Conservation (phyloP, 495 filamentous ascomycete species). For the Trichoderma parareesei region DNA sequence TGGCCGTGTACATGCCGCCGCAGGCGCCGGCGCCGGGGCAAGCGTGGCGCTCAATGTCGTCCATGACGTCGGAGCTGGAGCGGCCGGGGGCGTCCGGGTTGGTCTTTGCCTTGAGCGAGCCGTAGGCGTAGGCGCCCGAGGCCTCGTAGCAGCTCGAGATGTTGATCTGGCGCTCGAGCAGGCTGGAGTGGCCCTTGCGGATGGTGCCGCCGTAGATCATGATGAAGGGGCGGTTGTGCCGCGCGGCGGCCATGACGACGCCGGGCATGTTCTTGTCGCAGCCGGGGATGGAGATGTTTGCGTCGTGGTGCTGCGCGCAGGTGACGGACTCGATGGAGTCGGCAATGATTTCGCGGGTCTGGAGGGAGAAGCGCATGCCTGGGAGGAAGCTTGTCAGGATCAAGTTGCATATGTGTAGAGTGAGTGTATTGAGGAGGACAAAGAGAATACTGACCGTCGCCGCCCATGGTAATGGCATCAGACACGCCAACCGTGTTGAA, state of each 20-base stretch:
- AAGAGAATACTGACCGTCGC: slow-evolving; percentile 57
- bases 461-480: slow-evolving; percentile 94
- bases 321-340: slow-evolving; percentile 92
- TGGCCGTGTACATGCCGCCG: slow-evolving; percentile 95
- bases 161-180: slow-evolving; percentile 76
- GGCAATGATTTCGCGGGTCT: slow-evolving; percentile 89
- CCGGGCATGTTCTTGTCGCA: slow-evolving; percentile 99
- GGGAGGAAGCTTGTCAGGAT: background rate
- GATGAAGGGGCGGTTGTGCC: slow-evolving; percentile 79
- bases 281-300: slow-evolving; percentile 88
- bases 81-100: slow-evolving; percentile 27
- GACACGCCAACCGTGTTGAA: slow-evolving; percentile 93
- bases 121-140: slow-evolving; percentile 76
- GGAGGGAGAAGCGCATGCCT: slow-evolving; percentile 97
- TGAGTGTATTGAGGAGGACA: background rate
- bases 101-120: slow-evolving; percentile 44
- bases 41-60: slow-evolving; percentile 75
- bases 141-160: slow-evolving; percentile 89
- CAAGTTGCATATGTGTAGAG: background rate
- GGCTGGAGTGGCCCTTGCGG: slow-evolving; percentile 69
- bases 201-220: slow-evolving; percentile 87
- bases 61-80: slow-evolving; percentile 70
- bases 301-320: slow-evolving; percentile 82
- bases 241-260: slow-evolving; percentile 55
- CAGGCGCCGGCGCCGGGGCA: slow-evolving; percentile 93